Base-by-base conservation (phyloP, 2,329 filamentous ascomycete genomes). In the Leptosphaerulina australis region DNA sequence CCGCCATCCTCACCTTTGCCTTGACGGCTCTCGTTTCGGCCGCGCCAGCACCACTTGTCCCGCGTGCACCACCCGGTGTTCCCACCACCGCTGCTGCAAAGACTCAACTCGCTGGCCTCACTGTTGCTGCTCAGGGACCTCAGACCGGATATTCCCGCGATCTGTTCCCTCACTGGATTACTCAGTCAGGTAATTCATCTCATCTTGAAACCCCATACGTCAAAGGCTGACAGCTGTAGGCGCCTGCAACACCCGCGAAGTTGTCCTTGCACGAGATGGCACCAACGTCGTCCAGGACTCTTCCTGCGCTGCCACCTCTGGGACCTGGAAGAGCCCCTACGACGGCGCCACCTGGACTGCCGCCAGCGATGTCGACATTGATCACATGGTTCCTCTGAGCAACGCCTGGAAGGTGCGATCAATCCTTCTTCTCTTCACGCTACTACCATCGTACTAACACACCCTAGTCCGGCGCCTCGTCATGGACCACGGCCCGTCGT, bases 301-400 rank as follows among this genome's bases (percentile, higher is more conserved):
- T 10, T 77, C 81, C 25, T 95, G 90, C 71, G 74, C 79, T 1
- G 72, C 87, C 0, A 85, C 80, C 0, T 83, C 82, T 3, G 90
- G 90, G 4, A 78, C 76, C 0, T 94, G 90, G 90, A 73, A 70
- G 30, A 86, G 83, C 26, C 87, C 88, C 0, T 94, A 88, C 68
- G 90, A 93, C 64, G 88, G 88, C 12, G 85, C 76, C 0, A 84
- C 79, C 1, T 91, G 87, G 86, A 87, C 83, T 0, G 76, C 77
- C 0, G 82, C 88, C 1, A 81, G 79, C 14, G 87, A 92, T 60
- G 71, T 94, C 1, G 88, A 93, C 60, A 93, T 94, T 52, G 90
- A 94, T 70, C 90, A 94, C 69, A 80, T 94, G 74, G 88, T 95
- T 2, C 89, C 90, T 0, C 71, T 95, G 53, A 86, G 87, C 67